Percentiles rank a stretch among this genome's conserved stretches.
These are phyloP conservation scores for Panellus pusillus DNA, from an alignment of 768 basidiomycete genomes.

Conservation along the genomic window DNA sequence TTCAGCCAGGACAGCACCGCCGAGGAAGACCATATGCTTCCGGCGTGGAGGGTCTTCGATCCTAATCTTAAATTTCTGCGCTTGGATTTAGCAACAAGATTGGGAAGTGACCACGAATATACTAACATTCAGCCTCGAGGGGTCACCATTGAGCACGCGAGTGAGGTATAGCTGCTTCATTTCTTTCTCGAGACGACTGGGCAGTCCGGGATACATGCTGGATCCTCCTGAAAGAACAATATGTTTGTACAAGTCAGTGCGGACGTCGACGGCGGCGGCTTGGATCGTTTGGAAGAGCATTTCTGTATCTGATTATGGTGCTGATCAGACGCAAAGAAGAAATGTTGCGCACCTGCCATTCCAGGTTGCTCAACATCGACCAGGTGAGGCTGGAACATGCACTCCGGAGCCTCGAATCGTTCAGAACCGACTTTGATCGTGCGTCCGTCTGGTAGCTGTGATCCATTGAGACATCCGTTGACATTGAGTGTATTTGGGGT, in stretches of 20 bases:
- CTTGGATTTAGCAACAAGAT: not conserved
- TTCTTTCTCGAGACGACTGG: slow-evolving; percentile 96
- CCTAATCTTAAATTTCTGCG: slow-evolving; percentile 98
- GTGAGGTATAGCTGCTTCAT: slow-evolving; percentile 99
- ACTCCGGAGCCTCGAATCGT: slow-evolving; percentile 98
- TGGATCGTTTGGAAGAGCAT: slow-evolving; percentile 98
- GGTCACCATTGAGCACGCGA: slow-evolving; percentile 82
- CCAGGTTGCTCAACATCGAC: slow-evolving; percentile 97
- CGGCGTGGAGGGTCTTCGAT: slow-evolving; percentile 98
- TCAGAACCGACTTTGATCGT: slow-evolving; percentile 97
- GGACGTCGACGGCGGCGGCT: slow-evolving; percentile 83
- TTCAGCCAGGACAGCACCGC: slow-evolving; percentile 98
- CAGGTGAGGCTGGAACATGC: slow-evolving; percentile 99
- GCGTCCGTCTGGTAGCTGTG: slow-evolving; percentile 90
- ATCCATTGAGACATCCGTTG: not conserved
- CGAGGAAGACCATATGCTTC: slow-evolving; percentile 99
- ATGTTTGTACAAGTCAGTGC: slow-evolving; percentile 94
- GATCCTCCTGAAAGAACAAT: slow-evolving; percentile 97
- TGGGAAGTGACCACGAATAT: not conserved
- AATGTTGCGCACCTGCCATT: slow-evolving; percentile 70
- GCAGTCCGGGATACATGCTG: slow-evolving; percentile 98
- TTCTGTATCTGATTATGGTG: slow-evolving; percentile 45
- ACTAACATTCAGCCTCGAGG: slow-evolving; percentile 82
- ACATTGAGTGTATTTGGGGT: not conserved
- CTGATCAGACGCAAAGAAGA: not conserved